Evolutionary conservation across 768 basidiomycete species (phyloP), one percentile per base, ranked within the genome.

Genomic region (Rhodotorula babjevae): DNA sequence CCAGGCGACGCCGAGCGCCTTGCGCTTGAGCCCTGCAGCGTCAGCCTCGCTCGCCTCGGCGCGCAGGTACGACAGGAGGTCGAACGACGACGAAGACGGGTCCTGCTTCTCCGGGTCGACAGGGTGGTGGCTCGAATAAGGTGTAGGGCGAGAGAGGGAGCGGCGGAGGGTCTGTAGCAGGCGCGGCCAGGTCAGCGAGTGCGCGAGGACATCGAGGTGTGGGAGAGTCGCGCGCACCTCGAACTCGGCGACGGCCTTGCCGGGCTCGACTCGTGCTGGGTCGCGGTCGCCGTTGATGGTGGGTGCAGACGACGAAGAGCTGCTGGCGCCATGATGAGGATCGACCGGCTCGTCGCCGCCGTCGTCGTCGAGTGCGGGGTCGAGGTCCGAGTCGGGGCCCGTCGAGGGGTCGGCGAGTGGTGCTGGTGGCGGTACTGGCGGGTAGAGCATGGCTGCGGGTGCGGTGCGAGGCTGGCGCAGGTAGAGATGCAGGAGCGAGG

Each of bases 11-110:
- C 82, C 81, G 61, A 83, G 80, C 5, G 67, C 76, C 77, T 83
- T 83, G 73, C 76, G 75, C 68, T 81, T 79, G 79, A 83, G 81
- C 27, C 82, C 82, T 29, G 80, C 77, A 31, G 77, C 74, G 59
- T 82, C 81, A 31, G 71, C 61, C 31, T 73, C 49, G 2, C 57
- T 46, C 10, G 49, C 70, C 25, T 68, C 65, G 57, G 58, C 56
- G 25, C 62, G 68, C 29, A 77, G 62, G 47, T 79, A 79, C 4
- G 76, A 79, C n/a, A 81, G 76, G 19, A 83, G 79, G 66, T 83
- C 78, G 65, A 82, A 82, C 50, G 81, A 79, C 15, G 79, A 78
- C 27, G 78, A 72, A 14, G 78, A 73, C 21, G 76, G 72, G 47
- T 74, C 80, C 63, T 78, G 77, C 71, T 81, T 79, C 76, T 77